phyloP scores from a whole-genome alignment of 768 basidiomycete genomes.

The Termitomyces sp. region DNA sequence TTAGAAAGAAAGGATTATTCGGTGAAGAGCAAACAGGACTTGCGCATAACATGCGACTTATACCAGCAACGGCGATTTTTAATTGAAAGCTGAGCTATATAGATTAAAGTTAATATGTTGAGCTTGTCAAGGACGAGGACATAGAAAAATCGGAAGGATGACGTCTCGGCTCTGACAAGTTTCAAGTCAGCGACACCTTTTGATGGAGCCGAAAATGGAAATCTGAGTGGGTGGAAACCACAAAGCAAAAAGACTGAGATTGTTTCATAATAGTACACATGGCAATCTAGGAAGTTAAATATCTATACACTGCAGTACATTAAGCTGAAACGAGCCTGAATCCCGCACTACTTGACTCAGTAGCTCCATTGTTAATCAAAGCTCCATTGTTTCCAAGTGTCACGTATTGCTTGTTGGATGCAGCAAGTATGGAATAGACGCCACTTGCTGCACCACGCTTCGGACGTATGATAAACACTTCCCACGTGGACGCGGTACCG shows the following conservation, averaged over 20 bases:
- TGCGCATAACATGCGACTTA: neutral
- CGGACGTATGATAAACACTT: slow-evolving; percentile 22
- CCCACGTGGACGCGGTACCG: slow-evolving; percentile 21
- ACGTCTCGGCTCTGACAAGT: neutral
- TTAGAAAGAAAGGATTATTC: neutral
- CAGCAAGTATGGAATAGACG: slow-evolving; percentile 24
- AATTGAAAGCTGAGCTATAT: neutral
- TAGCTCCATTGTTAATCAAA: slow-evolving; percentile 22
- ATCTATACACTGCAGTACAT: neutral
- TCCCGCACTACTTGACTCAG: slow-evolving; percentile 18
- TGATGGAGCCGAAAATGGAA: neutral
- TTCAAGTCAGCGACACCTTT: neutral
- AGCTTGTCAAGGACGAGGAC: neutral
- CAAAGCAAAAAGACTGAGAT: neutral
- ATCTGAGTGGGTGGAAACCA: neutral
- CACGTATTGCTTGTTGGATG: slow-evolving; percentile 22
- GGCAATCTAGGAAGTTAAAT: neutral
- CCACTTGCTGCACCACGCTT: slow-evolving; percentile 19
- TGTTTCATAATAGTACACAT: neutral
- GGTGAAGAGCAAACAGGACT: neutral
- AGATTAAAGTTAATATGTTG: neutral
- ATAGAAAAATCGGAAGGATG: neutral
- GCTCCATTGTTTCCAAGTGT: slow-evolving; percentile 18
- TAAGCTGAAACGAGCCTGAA: slow-evolving; percentile 15
- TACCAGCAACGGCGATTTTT: neutral